Evolutionary conservation across 306 rosid species (phyloP), one percentile per base, ranked within the genome.

Genomic region (Citrullus colocynthis): DNA sequence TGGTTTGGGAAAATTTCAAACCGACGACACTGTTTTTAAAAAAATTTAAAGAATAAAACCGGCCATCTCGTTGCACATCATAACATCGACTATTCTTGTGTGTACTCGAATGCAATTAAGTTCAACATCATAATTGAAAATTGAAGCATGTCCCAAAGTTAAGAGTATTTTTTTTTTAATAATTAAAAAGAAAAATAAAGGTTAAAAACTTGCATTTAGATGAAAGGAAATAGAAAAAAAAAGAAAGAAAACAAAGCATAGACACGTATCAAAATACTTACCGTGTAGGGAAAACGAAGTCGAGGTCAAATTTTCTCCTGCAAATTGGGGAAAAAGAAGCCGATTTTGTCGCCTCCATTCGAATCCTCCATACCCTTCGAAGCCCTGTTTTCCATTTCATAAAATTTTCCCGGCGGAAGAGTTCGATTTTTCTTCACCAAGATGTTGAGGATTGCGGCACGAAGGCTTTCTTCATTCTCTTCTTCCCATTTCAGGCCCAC

Each of bases 401-500:
- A 6, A 24, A 24, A 16, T 15, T 48, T 48, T 44, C 4, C 17
- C 58, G 58, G 34, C 56, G 76, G 58, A 24, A 48, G 7, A 5
- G 10, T 69, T n/a, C 54, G 55, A 69, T 42, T 69, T 61, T 39
- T 2, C 52, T 7, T 1, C 20, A 16, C 70, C 30, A 85, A 69
- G 69, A 86, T 86, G 89, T 78, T 86, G 82, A 81, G 87, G 82
- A 55, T 84, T 77, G 89, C 89, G 20, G 82, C 85, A 52, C 78
- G 89, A 83, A 79, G 87, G 84, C 79, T 86, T 4, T 81, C 79
- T 44, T 84, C 87, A 79, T 74, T 84, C 48, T 77, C 83, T 70
- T 61, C 82, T 45, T 73, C 87, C 18, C 82, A 81, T 17, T 78
- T 82, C 80, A 81, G 82, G 62, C 83, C 85, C 66, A 65, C 69